Evolutionary conservation across 257 asterid species (phyloP).

Genomic region (Petrea volubilis): DNA sequence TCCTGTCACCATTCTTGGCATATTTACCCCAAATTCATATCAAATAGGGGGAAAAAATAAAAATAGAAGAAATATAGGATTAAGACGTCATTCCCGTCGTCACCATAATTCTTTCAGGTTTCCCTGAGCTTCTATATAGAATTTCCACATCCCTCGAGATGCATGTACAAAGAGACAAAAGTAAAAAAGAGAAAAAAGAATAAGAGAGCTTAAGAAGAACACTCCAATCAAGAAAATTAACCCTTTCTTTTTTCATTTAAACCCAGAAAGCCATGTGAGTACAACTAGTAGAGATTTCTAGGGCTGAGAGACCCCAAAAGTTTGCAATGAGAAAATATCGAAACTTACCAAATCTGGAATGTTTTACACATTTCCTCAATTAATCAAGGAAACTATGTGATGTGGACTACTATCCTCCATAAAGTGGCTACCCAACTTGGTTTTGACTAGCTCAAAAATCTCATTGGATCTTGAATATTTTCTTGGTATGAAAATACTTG

Average conservation of each 20-base stretch:
- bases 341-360: conserved; percentile 48
- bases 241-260: neutral
- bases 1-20: too few relatives aligned
- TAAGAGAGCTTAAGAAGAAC: conserved; percentile 26
- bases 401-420: conserved; percentile 54
- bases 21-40: neutral
- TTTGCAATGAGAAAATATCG: conserved; percentile 17
- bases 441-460: conserved; percentile 28
- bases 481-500: conserved; percentile 7
- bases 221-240: conserved; percentile 38
- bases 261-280: conserved; percentile 39
- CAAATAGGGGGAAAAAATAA: neutral
- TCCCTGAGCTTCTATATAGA: conserved; percentile 21
- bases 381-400: conserved; percentile 22
- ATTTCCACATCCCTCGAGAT: conserved; percentile 56
- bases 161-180: conserved; percentile 32
- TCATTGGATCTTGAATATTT: conserved; percentile 36
- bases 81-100: conserved; percentile 38
- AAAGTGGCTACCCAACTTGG: too few relatives aligned
- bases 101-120: conserved; percentile 24
- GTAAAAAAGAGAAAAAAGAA: neutral
- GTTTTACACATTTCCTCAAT: conserved; percentile 20
- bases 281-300: conserved; percentile 35
- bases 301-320: conserved; percentile 32
- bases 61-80: neutral